phyloP scores from a whole-genome alignment of 768 basidiomycete genomes.

The Boletus huronensis region DNA sequence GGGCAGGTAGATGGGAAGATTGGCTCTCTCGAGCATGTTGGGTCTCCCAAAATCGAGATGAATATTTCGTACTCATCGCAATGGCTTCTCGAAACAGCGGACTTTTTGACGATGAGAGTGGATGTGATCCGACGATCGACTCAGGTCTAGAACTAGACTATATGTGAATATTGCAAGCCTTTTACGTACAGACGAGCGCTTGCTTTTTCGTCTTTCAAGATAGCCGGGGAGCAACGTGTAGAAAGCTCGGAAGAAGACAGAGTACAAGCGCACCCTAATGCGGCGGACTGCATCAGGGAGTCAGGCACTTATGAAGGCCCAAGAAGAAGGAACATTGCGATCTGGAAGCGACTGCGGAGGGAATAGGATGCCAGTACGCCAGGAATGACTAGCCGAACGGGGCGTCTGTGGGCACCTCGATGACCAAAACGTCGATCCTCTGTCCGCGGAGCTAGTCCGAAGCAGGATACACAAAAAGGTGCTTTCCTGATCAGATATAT shows the following conservation, averaged over 20 bases:
- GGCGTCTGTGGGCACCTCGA: background rate
- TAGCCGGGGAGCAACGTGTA: background rate
- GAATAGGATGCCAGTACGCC: background rate
- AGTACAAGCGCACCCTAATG: background rate
- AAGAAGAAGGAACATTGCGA: background rate
- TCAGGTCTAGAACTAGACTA: background rate
- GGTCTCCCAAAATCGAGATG: background rate
- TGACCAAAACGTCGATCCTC: constrained; percentile 5
- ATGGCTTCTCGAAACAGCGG: background rate
- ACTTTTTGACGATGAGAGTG: background rate
- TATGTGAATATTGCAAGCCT: background rate
- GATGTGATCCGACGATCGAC: constrained; percentile 4
- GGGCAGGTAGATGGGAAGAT: background rate
- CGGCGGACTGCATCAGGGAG: background rate
- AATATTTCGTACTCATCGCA: background rate
- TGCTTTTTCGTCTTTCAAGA: background rate
- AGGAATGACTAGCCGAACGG: constrained; percentile 6
- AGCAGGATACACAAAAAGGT: background rate
- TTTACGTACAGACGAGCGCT: constrained; percentile 10
- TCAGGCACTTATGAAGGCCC: background rate
- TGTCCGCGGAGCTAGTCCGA: constrained; percentile 11
- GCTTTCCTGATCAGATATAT: background rate
- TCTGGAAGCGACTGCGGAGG: background rate
- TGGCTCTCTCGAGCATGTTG: background rate
- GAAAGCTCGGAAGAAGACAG: background rate